Percentiles rank a stretch among this genome's conserved stretches.
Conservation (phyloP, 192 early-diverging fungal species). For the Linnemannia exigua region DNA sequence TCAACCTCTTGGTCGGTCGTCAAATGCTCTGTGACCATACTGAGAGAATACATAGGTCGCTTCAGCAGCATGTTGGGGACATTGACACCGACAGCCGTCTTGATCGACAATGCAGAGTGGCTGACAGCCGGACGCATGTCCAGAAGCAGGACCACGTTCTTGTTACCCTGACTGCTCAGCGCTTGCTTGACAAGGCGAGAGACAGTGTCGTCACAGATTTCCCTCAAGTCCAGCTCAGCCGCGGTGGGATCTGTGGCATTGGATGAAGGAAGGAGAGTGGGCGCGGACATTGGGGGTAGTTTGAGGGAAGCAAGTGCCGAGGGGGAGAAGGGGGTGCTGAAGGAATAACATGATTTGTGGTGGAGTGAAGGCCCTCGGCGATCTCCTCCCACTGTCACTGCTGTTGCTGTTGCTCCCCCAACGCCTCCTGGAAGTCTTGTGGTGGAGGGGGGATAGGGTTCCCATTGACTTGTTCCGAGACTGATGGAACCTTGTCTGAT, state of each 20-base stretch:
- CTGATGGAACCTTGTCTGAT: slow-evolving; percentile 28
- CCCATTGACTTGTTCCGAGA: slow-evolving; percentile 24
- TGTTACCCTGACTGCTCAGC: neutral
- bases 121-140: slow-evolving; percentile 79
- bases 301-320: slow-evolving; percentile 27
- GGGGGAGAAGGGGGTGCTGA: slow-evolving; percentile 14
- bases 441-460: slow-evolving; percentile 30
- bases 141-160: slow-evolving; percentile 63
- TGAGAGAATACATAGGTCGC: slow-evolving; percentile 73
- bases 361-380: slow-evolving; percentile 6
- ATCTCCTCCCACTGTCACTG: neutral
- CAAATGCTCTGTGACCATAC: slow-evolving; percentile 71
- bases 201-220: slow-evolving; percentile 24
- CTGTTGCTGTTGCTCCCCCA: neutral
- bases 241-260: neutral
- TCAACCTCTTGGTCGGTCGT: slow-evolving; percentile 63
- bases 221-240: slow-evolving; percentile 11
- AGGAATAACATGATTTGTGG: slow-evolving; percentile 19
- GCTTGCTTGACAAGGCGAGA: slow-evolving; percentile 14
- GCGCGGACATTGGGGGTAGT: slow-evolving; percentile 17
- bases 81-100: slow-evolving; percentile 72
- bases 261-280: slow-evolving; percentile 12
- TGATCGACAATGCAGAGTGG: slow-evolving; percentile 65
- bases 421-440: neutral
- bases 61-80: slow-evolving; percentile 82